phyloP scores from a whole-genome alignment of 352 stramenopile species.

The Blastocystis sp. region DNA sequence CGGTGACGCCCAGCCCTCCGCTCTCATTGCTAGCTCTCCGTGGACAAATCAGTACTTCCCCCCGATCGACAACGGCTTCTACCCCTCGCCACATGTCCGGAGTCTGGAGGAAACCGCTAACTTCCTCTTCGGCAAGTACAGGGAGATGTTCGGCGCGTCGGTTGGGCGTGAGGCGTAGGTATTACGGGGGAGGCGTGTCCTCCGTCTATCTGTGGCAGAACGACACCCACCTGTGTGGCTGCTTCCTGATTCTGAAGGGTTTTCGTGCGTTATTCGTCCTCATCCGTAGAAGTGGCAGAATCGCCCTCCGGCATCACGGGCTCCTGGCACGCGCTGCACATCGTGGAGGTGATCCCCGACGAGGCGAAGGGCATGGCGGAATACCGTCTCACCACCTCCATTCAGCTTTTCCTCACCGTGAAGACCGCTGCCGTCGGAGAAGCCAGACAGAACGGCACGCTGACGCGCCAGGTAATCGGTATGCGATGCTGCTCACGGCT shows the following conservation, averaged over 20 bases:
- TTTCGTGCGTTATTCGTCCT: not conserved
- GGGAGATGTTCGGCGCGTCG: slow-evolving; percentile 22
- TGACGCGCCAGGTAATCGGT: slow-evolving; percentile 18
- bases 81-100: not conserved
- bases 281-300: slow-evolving; percentile 32
- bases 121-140: slow-evolving; percentile 63
- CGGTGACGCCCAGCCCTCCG: not conserved
- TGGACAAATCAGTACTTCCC: slow-evolving; percentile 66
- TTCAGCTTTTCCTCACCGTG: slow-evolving; percentile 45
- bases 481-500: not conserved
- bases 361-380: slow-evolving; percentile 17
- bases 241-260: slow-evolving; percentile 61
- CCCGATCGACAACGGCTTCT: slow-evolving; percentile 19
- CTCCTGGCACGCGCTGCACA: slow-evolving; percentile 58
- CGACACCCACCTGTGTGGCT: slow-evolving; percentile 38
- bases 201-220: slow-evolving; percentile 63
- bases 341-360: slow-evolving; percentile 44
- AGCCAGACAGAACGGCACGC: slow-evolving; percentile 42
- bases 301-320: not conserved
- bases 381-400: slow-evolving; percentile 54
- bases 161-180: slow-evolving; percentile 3
- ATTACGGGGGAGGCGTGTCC: slow-evolving; percentile 51
- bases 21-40: slow-evolving; percentile 39
- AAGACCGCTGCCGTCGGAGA: slow-evolving; percentile 5
- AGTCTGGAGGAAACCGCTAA: slow-evolving; percentile 46